Percentiles rank a stretch among this genome's conserved stretches.
phyloP scores from a whole-genome alignment of 345 rosid genomes.

The Salix exigua region DNA sequence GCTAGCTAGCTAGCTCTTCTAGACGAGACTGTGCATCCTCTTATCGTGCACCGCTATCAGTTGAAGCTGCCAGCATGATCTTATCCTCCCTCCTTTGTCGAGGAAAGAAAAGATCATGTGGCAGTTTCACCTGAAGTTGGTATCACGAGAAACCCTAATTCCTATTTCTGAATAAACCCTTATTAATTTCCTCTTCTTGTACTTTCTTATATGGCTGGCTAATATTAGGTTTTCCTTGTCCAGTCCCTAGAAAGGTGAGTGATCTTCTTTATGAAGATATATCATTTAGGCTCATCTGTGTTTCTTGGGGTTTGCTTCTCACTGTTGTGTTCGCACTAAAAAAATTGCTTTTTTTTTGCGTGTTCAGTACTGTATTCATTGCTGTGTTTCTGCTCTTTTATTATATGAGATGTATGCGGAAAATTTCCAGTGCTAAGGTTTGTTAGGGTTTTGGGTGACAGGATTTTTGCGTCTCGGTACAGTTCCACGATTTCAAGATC shows the following conservation, averaged over 20 bases:
- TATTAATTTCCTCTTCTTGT: neutral
- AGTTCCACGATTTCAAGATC: constrained; percentile 38
- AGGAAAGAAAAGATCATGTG: constrained; percentile 67
- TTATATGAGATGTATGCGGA: constrained; percentile 2
- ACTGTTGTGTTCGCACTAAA: neutral
- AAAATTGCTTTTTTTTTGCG: neutral
- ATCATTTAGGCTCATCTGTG: constrained; percentile 16
- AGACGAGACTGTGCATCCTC: neutral
- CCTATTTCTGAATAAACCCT: constrained; percentile 24
- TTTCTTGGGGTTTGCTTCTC: constrained; percentile 15
- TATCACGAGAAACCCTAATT: constrained; percentile 47
- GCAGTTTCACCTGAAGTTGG: constrained; percentile 84
- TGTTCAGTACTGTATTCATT: constrained; percentile 4
- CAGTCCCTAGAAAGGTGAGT: constrained; percentile 21
- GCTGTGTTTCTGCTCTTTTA: neutral
- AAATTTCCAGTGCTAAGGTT: constrained; percentile 2
- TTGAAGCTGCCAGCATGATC: constrained; percentile 99
- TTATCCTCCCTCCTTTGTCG: constrained; percentile 7
- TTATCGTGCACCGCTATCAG: constrained; percentile 47
- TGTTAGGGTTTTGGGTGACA: constrained; percentile 23
- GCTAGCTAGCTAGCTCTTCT: neutral
- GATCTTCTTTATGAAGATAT: constrained; percentile 1
- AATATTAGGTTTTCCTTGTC: constrained; percentile 10
- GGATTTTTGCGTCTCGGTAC: constrained; percentile 35
- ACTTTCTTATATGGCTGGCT: neutral